A percentile compares a stretch with the other conserved stretches of the same genome.
Conservation (phyloP, 345 rosid genomes). For the Hibiscus tridactylites region DNA sequence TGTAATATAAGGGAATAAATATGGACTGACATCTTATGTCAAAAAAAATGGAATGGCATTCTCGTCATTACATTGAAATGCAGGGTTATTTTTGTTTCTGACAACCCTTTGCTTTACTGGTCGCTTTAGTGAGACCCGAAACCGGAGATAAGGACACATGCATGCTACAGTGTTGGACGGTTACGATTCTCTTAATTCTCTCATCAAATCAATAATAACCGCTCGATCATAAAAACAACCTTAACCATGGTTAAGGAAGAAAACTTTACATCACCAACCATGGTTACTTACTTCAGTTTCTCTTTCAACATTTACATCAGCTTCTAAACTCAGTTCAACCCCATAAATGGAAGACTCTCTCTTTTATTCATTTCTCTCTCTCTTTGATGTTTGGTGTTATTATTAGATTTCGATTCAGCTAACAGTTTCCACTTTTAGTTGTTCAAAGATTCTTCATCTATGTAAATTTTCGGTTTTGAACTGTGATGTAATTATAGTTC, state of each 20-base stretch:
- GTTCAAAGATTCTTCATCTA: slow-evolving; percentile 25
- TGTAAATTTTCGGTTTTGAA: slow-evolving; percentile 12
- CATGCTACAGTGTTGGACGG: slow-evolving; percentile 45
- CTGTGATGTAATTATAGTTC: slow-evolving; percentile 19
- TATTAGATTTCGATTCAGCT: slow-evolving; percentile 23
- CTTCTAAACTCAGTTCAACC: slow-evolving; percentile 1
- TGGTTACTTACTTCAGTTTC: background rate
- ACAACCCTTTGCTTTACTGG: slow-evolving; percentile 1
- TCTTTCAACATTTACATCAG: slow-evolving; percentile 1
- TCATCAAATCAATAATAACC: slow-evolving; percentile 20
- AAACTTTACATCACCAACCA: background rate
- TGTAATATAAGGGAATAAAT: too few species aligned
- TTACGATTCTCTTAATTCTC: slow-evolving; percentile 29
- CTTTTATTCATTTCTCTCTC: slow-evolving; percentile 6
- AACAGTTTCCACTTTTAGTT: slow-evolving; percentile 21
- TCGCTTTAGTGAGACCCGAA: slow-evolving; percentile 3
- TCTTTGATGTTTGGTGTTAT: slow-evolving; percentile 3
- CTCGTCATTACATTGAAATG: background rate
- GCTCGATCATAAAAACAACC: slow-evolving; percentile 19
- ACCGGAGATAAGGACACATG: slow-evolving; percentile 48
- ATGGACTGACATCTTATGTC: too few species aligned
- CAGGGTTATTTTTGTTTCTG: slow-evolving; percentile 6
- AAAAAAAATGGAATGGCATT: too few species aligned
- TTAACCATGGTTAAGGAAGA: background rate
- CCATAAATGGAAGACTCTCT: background rate